Evolutionary conservation across 306 rosid species (phyloP).

Genomic region (Datisca glomerata): DNA sequence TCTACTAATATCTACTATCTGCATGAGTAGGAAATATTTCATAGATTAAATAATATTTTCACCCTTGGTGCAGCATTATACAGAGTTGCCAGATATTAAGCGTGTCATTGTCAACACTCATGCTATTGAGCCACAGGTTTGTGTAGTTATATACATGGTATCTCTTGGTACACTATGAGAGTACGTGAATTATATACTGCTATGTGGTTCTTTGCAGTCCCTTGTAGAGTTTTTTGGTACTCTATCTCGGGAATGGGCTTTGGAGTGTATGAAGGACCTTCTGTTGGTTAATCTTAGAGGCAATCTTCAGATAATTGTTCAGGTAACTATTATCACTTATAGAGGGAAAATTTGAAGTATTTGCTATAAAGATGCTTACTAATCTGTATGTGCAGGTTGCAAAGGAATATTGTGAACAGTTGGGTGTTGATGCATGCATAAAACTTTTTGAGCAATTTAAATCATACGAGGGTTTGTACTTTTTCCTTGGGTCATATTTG

Average conservation of each 20-base stretch:
- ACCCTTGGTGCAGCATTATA: slow-evolving; percentile 71
- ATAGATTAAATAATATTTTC: slow-evolving; percentile 8
- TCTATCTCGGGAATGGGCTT: slow-evolving; percentile 87
- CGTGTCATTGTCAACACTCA: slow-evolving; percentile 96
- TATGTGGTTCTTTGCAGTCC: slow-evolving; percentile 41
- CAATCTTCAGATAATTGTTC: slow-evolving; percentile 96
- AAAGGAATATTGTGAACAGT: slow-evolving; percentile 94
- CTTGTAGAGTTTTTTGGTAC: slow-evolving; percentile 97
- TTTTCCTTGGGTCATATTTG: slow-evolving; percentile 91
- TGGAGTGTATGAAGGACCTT: slow-evolving; percentile 99
- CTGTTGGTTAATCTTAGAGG: slow-evolving; percentile 93
- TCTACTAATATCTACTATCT: background rate
- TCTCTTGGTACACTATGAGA: slow-evolving; percentile 7
- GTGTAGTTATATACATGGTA: slow-evolving; percentile 15
- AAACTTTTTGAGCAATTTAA: slow-evolving; percentile 95
- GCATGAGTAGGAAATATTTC: background rate
- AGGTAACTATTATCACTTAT: slow-evolving; percentile 31
- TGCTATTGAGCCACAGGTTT: slow-evolving; percentile 98
- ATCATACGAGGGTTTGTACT: slow-evolving; percentile 95
- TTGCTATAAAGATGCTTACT: slow-evolving; percentile 10
- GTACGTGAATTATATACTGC: slow-evolving; percentile 13
- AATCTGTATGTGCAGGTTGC: slow-evolving; percentile 53
- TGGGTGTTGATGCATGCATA: slow-evolving; percentile 88
- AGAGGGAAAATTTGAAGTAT: slow-evolving; percentile 8
- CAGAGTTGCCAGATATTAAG: slow-evolving; percentile 95